A percentile compares a stretch with the other conserved stretches of the same genome.
Evolutionary conservation across 257 asterid species (phyloP).

Genomic region (Misopates orontium): DNA sequence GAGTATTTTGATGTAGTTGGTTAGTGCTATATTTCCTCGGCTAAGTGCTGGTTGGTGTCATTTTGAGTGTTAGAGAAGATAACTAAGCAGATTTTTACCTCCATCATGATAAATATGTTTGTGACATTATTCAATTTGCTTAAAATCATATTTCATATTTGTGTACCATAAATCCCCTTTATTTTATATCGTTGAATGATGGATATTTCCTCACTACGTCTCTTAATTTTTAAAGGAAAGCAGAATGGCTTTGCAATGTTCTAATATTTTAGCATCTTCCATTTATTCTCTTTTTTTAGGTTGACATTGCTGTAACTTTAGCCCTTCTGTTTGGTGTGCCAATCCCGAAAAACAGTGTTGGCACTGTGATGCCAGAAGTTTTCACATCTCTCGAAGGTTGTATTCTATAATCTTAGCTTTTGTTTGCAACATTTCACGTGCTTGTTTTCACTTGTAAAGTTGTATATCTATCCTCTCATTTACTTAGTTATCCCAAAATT

Average conservation of each 20-base stretch:
- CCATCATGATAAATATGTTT: not conserved
- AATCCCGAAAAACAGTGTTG: slow-evolving; percentile 83
- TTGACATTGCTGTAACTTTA: slow-evolving; percentile 77
- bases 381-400: slow-evolving; percentile 68
- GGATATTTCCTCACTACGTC: slow-evolving; percentile 2
- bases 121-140: slow-evolving; percentile 1
- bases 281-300: slow-evolving; percentile 50
- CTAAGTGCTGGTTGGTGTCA: slow-evolving; percentile 2
- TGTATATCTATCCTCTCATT: not conserved
- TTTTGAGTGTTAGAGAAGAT: not conserved
- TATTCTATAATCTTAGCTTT: slow-evolving; percentile 17
- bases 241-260: slow-evolving; percentile 1
- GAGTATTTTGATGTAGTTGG: slow-evolving; percentile 9
- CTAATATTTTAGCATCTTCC: slow-evolving; percentile 22
- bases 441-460: slow-evolving; percentile 8
- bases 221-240: slow-evolving; percentile 4
- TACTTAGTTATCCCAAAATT: not conserved
- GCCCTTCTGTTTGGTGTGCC: slow-evolving; percentile 94
- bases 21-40: not conserved
- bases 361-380: slow-evolving; percentile 64
- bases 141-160: not conserved
- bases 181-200: not conserved
- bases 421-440: not conserved
- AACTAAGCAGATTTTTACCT: not conserved
- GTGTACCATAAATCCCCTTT: too few relatives aligned